Evolutionary conservation across 495 filamentous ascomycete genomes (phyloP).

Genomic region (Penicillium arizonense): DNA sequence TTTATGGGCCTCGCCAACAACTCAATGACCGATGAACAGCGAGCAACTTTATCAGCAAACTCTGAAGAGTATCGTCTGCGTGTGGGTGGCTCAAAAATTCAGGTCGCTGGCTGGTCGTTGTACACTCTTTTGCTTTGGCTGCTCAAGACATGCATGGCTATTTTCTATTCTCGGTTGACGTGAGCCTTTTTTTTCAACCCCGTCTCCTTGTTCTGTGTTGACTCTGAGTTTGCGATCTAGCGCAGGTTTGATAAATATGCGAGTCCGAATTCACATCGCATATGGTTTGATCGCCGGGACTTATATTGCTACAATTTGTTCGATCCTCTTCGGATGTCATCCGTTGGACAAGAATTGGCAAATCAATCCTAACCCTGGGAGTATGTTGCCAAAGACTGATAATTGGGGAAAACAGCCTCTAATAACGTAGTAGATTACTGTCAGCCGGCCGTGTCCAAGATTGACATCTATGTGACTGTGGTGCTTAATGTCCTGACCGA

Average conservation of each 20-base stretch:
- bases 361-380: slow-evolving; percentile 56
- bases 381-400: slow-evolving; percentile 31
- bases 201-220: slow-evolving; percentile 1
- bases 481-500: slow-evolving; percentile 53
- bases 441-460: slow-evolving; percentile 47
- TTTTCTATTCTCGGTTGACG: slow-evolving; percentile 63
- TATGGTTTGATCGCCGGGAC: slow-evolving; percentile 50
- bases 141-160: slow-evolving; percentile 57
- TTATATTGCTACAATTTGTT: slow-evolving; percentile 52
- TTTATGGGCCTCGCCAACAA: slow-evolving; percentile 55
- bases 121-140: slow-evolving; percentile 58
- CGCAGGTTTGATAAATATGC: slow-evolving; percentile 48
- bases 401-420: neutral
- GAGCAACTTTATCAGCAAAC: slow-evolving; percentile 37
- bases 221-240: slow-evolving; percentile 17
- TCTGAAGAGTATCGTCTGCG: slow-evolving; percentile 47
- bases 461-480: slow-evolving; percentile 48
- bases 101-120: slow-evolving; percentile 55
- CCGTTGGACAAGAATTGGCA: slow-evolving; percentile 58
- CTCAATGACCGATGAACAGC: slow-evolving; percentile 49
- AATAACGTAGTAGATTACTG: slow-evolving; percentile 31
- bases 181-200: slow-evolving; percentile 22
- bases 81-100: slow-evolving; percentile 56
- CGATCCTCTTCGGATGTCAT: slow-evolving; percentile 53
- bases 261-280: slow-evolving; percentile 49